Evolutionary conservation across 164 flowering plant genomes (phyloP).

Genomic region (Warburgia ugandensis): DNA sequence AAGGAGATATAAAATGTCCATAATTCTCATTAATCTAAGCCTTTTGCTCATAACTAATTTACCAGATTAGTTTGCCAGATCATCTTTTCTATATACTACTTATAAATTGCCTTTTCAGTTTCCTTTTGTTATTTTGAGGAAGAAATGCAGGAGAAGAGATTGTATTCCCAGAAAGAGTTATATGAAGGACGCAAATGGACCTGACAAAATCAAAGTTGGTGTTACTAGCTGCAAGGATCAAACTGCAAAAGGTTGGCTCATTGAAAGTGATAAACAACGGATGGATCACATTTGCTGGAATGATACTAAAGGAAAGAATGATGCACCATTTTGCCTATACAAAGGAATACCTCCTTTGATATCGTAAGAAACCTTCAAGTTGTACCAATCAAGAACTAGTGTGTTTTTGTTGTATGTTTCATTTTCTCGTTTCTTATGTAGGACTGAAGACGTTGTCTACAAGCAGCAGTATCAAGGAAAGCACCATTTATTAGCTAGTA

Average conservation of each 20-base stretch:
- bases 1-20: not conserved
- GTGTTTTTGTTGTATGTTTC: not conserved
- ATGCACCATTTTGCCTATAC: slow-evolving; percentile 44
- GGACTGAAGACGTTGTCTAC: slow-evolving; percentile 32
- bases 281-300: slow-evolving; percentile 65
- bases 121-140: slow-evolving; percentile 31
- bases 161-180: slow-evolving; percentile 2
- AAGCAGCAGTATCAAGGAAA: slow-evolving; percentile 28
- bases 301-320: slow-evolving; percentile 20
- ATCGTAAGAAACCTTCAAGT: slow-evolving; percentile 26
- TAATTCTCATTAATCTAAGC: not conserved
- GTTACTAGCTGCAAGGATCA: slow-evolving; percentile 50
- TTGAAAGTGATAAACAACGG: slow-evolving; percentile 28
- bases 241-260: slow-evolving; percentile 46
- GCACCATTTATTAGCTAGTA: slow-evolving; percentile 34
- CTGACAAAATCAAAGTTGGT: slow-evolving; percentile 20
- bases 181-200: slow-evolving; percentile 3
- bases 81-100: not conserved
- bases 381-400: not conserved
- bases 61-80: not conserved
- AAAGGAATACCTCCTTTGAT: slow-evolving; percentile 28
- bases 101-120: slow-evolving; percentile 29
- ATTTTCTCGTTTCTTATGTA: slow-evolving; percentile 12
- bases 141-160: slow-evolving; percentile 1
- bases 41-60: not conserved